phyloP scores from a whole-genome alignment of 208 protist genomes.

The Crithidia acanthocephali region DNA sequence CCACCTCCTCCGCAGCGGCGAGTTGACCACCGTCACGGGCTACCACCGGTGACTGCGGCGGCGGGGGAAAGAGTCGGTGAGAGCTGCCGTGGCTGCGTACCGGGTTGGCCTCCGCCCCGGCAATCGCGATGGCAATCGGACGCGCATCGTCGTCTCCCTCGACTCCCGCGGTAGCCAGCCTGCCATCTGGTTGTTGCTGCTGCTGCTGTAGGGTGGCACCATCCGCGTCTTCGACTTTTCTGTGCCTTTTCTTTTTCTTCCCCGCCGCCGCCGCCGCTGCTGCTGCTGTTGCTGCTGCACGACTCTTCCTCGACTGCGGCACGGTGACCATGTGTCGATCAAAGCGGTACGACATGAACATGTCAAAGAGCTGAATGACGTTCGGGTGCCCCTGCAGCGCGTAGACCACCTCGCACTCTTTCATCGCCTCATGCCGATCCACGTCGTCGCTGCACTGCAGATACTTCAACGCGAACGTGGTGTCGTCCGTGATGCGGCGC shows the following conservation, averaged over 20 bases:
- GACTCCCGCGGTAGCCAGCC: too few species aligned
- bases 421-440: constrained; percentile 63
- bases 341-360: constrained; percentile 80
- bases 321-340: constrained; percentile 30
- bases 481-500: constrained; percentile 45
- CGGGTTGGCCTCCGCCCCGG: not conserved
- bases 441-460: constrained; percentile 64
- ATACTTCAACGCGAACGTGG: constrained; percentile 69
- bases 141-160: not conserved
- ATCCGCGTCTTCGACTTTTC: not conserved
- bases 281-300: not conserved
- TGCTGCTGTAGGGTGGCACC: not conserved
- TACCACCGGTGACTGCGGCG: not conserved
- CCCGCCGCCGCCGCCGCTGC: not conserved
- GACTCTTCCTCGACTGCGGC: not conserved
- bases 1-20: too few species aligned
- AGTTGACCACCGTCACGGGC: too few species aligned
- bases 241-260: not conserved
- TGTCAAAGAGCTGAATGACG: constrained; percentile 74
- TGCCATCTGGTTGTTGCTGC: not conserved
- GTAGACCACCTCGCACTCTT: constrained; percentile 71
- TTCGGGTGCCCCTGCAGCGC: constrained; percentile 72
- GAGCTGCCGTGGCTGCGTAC: constrained; percentile 1
- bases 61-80: not conserved
- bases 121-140: not conserved